Evolutionary conservation across 805 yeast species (phyloP).

Genomic region (Candida ulmi): DNA sequence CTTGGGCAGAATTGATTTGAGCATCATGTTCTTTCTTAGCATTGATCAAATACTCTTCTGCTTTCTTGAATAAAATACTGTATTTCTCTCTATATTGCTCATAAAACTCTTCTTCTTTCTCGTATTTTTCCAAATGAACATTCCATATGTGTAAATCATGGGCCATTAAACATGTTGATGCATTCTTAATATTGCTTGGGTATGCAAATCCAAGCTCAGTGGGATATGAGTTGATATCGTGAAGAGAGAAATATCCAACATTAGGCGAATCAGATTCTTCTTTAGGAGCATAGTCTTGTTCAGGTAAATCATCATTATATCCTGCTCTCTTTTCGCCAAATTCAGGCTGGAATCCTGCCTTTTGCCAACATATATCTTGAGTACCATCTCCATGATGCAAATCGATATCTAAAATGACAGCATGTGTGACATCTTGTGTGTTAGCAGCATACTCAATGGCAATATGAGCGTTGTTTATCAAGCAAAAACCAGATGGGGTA

Average conservation of each 20-base stretch:
- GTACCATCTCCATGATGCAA: constrained; percentile 88
- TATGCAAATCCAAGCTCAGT: constrained; percentile 76
- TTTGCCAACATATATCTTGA: constrained; percentile 80
- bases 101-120: constrained; percentile 58
- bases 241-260: constrained; percentile 78
- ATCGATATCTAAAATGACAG: constrained; percentile 77
- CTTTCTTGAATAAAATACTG: constrained; percentile 55
- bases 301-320: constrained; percentile 19
- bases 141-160: constrained; percentile 82
- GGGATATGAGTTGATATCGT: constrained; percentile 83
- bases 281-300: constrained; percentile 38
- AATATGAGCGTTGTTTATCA: constrained; percentile 76
- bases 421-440: constrained; percentile 64
- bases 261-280: constrained; percentile 40
- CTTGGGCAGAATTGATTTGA: constrained; percentile 3
- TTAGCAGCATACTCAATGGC: constrained; percentile 72
- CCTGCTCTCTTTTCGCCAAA: constrained; percentile 31
- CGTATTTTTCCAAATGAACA: constrained; percentile 68
- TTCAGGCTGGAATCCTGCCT: constrained; percentile 56
- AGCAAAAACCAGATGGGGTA: constrained; percentile 81
- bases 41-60: constrained; percentile 53
- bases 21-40: constrained; percentile 39
- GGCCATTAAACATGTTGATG: constrained; percentile 71
- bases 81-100: constrained; percentile 56
- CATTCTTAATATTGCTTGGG: constrained; percentile 63